phyloP scores from a whole-genome alignment of 192 early-diverging fungal species.

The Allomyces javanicus region DNA sequence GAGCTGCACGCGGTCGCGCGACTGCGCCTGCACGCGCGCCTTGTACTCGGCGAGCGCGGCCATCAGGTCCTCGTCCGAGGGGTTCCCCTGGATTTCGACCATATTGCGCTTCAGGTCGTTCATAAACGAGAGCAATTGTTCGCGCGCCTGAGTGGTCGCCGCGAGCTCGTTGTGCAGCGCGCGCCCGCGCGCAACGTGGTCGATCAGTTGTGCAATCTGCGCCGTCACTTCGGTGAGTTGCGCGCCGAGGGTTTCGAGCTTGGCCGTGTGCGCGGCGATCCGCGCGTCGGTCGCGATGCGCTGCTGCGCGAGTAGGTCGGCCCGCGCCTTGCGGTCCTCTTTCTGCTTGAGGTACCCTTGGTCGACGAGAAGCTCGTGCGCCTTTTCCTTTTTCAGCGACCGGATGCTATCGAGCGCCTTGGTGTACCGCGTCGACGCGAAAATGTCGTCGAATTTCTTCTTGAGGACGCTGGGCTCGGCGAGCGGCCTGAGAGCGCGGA shows the following conservation, averaged over 20 bases:
- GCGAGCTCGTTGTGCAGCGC: no score
- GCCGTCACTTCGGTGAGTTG: slow-evolving; percentile 1
- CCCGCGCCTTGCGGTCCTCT: no score
- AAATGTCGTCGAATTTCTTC: slow-evolving; percentile 98
- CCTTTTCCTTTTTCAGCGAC: slow-evolving; percentile 46
- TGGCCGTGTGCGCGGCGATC: slow-evolving; percentile 7
- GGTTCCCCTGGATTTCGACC: neutral
- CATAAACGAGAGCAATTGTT: neutral
- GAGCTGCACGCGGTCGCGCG: neutral
- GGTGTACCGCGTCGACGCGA: slow-evolving; percentile 76
- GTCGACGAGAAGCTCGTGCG: slow-evolving; percentile 36
- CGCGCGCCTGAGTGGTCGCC: slow-evolving; percentile 2
- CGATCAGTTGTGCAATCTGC: neutral
- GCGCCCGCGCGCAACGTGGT: no score
- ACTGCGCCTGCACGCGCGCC: no score
- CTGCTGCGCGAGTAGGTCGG: neutral
- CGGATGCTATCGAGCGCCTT: slow-evolving; percentile 77
- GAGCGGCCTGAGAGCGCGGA: slow-evolving; percentile 46
- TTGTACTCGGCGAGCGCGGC: no score
- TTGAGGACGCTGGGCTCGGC: slow-evolving; percentile 69
- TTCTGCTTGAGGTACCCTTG: slow-evolving; percentile 41
- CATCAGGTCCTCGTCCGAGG: slow-evolving; percentile 4
- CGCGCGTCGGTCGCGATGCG: slow-evolving; percentile 5
- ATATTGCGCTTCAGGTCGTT: neutral
- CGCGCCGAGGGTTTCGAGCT: slow-evolving; percentile 8